Evolutionary conservation across 306 rosid genomes (phyloP), one percentile per base, ranked within the genome.

Genomic region (Fagus sylvatica): DNA sequence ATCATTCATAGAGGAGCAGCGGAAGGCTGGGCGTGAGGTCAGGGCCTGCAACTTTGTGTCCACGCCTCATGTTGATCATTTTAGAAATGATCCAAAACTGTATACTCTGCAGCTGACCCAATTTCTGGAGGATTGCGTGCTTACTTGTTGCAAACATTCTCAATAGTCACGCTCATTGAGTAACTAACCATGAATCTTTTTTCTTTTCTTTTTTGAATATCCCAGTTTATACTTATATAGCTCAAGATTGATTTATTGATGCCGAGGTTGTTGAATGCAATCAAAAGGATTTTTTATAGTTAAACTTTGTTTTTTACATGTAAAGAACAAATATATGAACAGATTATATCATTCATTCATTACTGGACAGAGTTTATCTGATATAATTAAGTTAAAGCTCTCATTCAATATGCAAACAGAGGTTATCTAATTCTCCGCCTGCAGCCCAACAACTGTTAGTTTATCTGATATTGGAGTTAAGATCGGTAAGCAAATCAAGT

Each of bases 1-100:
- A 73, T 91, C 97, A 0, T 95, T 95, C 62, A 92, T 93, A 5
- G 86, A 91, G 76, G 70, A 91, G 69, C 99, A 95, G 76, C 87
- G 87, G 48, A 87, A 69, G 82, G 90, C 93, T 13, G 99, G 99
- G 46, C 96, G 76, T 74, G 87, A 90, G 76, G 99, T 93, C 64
- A 88, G 97, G 88, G 97, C 99, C 17, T 93, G 98, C 89, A 90
- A 96, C 72, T 96, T 96, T 80, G 85, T 91, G 48, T 91, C 99
- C 53, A 87, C 98, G 3, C 99, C 99, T 49, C 98, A 96, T 83
- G 99, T 96, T 70, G 99, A 96, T 75, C 99, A 96, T 86, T 96
- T 90, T 71, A 86, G 99, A 86, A 91, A 86, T 84, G 93, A 93
- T 84, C 98, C 99, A 0, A 84, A 85, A 83, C 78, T 91, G 43